These are phyloP conservation scores for Neurospora crassa DNA, from an alignment of 2,329 filamentous ascomycete genomes.

Conservation along the genomic window DNA sequence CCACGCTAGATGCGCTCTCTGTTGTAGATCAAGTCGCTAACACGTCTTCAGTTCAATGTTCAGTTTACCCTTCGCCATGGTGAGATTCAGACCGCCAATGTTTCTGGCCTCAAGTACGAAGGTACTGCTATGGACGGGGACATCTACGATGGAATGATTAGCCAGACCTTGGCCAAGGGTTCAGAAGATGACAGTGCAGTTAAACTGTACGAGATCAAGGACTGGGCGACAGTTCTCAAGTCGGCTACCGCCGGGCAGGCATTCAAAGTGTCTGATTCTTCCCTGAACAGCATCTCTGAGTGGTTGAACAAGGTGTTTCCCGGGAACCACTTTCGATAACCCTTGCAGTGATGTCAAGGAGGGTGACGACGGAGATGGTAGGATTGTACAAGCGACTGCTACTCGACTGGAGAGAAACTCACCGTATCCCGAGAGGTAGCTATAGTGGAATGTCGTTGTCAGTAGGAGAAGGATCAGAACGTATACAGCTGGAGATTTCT, in stretches of 20 bases:
- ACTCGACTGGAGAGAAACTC: not conserved
- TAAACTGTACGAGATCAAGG: slow-evolving; percentile 18
- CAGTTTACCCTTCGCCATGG: slow-evolving; percentile 31
- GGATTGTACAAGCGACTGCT: not conserved
- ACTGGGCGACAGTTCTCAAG: slow-evolving; percentile 21
- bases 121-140: slow-evolving; percentile 1
- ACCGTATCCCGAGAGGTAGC: not conserved
- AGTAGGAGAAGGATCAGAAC: not conserved
- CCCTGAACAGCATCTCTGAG: not conserved
- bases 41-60: slow-evolving; percentile 20
- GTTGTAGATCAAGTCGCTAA: not conserved
- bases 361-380: not conserved
- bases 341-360: not conserved
- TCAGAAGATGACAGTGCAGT: not conserved
- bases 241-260: slow-evolving; percentile 1
- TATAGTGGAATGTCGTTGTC: not conserved
- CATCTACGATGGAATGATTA: slow-evolving; percentile 10
- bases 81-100: slow-evolving; percentile 22
- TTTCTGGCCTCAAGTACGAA: slow-evolving; percentile 17
- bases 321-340: not conserved
- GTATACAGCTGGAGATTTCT: not conserved
- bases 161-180: slow-evolving; percentile 14
- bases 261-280: not conserved
- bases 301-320: not conserved
- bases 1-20: too few relatives aligned